These are phyloP conservation scores for Leucosporidium yakuticum DNA, from an alignment of 768 basidiomycete genomes.

Conservation along the genomic window DNA sequence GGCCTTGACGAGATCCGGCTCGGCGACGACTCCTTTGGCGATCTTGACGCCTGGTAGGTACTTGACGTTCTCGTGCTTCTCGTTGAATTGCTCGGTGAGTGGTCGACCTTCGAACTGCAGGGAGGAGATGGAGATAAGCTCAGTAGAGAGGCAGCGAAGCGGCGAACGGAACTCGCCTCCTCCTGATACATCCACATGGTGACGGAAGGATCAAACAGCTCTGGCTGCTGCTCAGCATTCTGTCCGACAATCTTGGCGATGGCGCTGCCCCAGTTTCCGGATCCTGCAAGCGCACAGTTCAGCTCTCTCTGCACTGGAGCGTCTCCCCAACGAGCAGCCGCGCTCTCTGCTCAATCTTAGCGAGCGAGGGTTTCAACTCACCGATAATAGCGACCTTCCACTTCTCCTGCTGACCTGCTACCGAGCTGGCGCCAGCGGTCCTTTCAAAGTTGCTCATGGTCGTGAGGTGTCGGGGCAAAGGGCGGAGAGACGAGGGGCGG, in stretches of 20 bases:
- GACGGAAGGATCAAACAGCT: slow-evolving; percentile 46
- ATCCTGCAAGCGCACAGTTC: not conserved
- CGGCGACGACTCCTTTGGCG: slow-evolving; percentile 46
- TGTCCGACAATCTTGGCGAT: slow-evolving; percentile 45
- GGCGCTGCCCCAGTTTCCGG: slow-evolving; percentile 38
- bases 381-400: slow-evolving; percentile 37
- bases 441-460: not conserved
- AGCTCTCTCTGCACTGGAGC: not conserved
- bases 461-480: not conserved
- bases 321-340: not conserved
- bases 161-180: slow-evolving; percentile 39
- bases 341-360: not conserved
- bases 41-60: slow-evolving; percentile 46
- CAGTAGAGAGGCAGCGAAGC: slow-evolving; percentile 37
- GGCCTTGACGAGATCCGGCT: slow-evolving; percentile 46
- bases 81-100: slow-evolving; percentile 48
- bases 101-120: slow-evolving; percentile 37
- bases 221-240: slow-evolving; percentile 43
- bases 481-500: too few relatives aligned
- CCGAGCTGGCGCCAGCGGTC: not conserved
- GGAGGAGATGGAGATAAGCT: slow-evolving; percentile 8
- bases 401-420: slow-evolving; percentile 8
- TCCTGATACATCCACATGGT: slow-evolving; percentile 50
- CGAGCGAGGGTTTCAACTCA: slow-evolving; percentile 5
- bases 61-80: slow-evolving; percentile 47